phyloP scores from a whole-genome alignment of 2,329 filamentous ascomycete genomes.

The Beauveria caledonica region DNA sequence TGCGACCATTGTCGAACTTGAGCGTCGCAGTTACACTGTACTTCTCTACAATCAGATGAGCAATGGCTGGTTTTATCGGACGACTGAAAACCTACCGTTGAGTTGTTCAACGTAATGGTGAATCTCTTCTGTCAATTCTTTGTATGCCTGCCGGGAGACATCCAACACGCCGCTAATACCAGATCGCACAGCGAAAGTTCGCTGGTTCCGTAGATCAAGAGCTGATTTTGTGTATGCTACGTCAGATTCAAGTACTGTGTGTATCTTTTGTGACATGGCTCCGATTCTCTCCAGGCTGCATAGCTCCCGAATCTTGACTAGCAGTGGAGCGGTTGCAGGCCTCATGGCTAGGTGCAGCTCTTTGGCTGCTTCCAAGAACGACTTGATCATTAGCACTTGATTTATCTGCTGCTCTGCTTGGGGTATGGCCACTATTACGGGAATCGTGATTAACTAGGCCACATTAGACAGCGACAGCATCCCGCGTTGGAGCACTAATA shows the following conservation, averaged over 20 bases:
- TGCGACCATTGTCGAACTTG: conserved; percentile 67
- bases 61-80: neutral
- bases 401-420: conserved; percentile 77
- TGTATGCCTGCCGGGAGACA: conserved; percentile 81
- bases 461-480: neutral
- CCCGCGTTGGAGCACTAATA: neutral
- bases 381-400: conserved; percentile 78
- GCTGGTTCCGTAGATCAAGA: conserved; percentile 80
- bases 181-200: conserved; percentile 81
- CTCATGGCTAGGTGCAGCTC: conserved; percentile 60
- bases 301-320: conserved; percentile 59
- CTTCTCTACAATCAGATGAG: conserved; percentile 31
- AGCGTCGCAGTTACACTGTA: conserved; percentile 55
- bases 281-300: conserved; percentile 57
- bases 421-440: conserved; percentile 55
- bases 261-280: conserved; percentile 56
- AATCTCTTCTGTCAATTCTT: conserved; percentile 75
- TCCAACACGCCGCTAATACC: conserved; percentile 81
- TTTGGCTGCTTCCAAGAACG: conserved; percentile 62
- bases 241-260: conserved; percentile 68
- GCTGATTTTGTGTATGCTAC: conserved; percentile 70
- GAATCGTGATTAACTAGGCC: conserved; percentile 65
- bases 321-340: conserved; percentile 54
- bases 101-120: conserved; percentile 62
- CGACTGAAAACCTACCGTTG: conserved; percentile 40